Evolutionary conservation across 1,284 basidiomycete genomes (phyloP).

Genomic region (Puccinia hordei): DNA sequence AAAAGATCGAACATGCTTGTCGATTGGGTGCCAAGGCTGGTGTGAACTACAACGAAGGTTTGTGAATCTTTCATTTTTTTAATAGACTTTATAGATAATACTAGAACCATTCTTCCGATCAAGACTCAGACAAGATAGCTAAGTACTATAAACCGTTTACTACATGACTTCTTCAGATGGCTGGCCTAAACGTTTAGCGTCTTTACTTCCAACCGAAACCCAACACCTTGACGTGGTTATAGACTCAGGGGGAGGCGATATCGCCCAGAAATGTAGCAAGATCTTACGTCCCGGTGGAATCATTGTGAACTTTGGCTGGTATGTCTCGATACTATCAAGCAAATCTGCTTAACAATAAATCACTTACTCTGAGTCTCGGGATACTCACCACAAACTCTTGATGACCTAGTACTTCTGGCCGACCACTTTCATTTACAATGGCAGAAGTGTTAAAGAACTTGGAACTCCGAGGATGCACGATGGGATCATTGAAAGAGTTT

Average conservation of each 20-base stretch:
- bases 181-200: conserved; percentile 16
- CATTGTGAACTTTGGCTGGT: conserved; percentile 46
- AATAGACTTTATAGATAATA: too few species aligned
- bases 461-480: conserved; percentile 26
- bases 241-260: conserved; percentile 42
- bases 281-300: conserved; percentile 31
- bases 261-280: conserved; percentile 26
- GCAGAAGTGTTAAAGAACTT: conserved; percentile 36
- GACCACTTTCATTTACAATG: conserved; percentile 34
- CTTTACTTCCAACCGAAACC: conserved; percentile 22
- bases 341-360: neutral
- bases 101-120: neutral
- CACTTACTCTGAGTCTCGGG: neutral
- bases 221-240: conserved; percentile 36
- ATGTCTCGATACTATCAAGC: neutral
- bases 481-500: conserved; percentile 42
- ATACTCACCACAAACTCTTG: neutral
- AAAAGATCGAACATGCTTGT: conserved; percentile 25
- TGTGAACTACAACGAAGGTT: conserved; percentile 37
- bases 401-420: conserved; percentile 28
- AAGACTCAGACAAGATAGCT: neutral
- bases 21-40: conserved; percentile 44
- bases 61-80: neutral
- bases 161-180: conserved; percentile 5
- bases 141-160: neutral